Evolutionary conservation across 148 eudicot genomes (phyloP).

Genomic region (Arbutus unedo): DNA sequence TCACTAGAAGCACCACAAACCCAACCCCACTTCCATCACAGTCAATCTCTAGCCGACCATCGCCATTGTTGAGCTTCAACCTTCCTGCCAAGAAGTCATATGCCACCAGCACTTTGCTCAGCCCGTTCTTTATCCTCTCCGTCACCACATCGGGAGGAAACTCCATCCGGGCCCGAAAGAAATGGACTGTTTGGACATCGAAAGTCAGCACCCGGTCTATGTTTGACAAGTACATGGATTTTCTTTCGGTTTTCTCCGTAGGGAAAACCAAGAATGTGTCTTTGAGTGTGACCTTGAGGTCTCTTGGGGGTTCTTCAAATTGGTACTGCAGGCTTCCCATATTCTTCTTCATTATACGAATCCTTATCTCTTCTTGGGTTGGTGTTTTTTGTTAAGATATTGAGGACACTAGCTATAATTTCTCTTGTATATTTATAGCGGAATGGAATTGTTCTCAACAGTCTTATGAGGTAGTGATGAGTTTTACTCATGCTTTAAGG

Average conservation of each 20-base stretch:
- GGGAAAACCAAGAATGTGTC: slow-evolving; percentile 51
- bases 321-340: slow-evolving; percentile 31
- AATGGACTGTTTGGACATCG: slow-evolving; percentile 80
- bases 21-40: slow-evolving; percentile 60
- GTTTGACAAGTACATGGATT: slow-evolving; percentile 66
- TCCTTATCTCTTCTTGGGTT: no score
- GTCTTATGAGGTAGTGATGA: no score
- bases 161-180: slow-evolving; percentile 49
- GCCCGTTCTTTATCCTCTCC: slow-evolving; percentile 34
- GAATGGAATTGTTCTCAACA: no score
- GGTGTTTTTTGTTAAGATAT: background rate
- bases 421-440: background rate
- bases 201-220: slow-evolving; percentile 83
- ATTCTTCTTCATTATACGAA: background rate
- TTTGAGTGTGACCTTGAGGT: slow-evolving; percentile 53
- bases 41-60: slow-evolving; percentile 58
- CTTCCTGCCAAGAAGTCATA: slow-evolving; percentile 74
- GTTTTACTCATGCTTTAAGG: no score
- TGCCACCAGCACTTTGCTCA: slow-evolving; percentile 40
- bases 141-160: slow-evolving; percentile 46
- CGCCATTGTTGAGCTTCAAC: slow-evolving; percentile 36
- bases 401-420: background rate
- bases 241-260: slow-evolving; percentile 36
- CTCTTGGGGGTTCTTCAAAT: slow-evolving; percentile 23
- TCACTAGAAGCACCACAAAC: slow-evolving; percentile 65